Base-by-base conservation (phyloP, 352 stramenopile genomes). In the Pythium scleroteichum region DNA sequence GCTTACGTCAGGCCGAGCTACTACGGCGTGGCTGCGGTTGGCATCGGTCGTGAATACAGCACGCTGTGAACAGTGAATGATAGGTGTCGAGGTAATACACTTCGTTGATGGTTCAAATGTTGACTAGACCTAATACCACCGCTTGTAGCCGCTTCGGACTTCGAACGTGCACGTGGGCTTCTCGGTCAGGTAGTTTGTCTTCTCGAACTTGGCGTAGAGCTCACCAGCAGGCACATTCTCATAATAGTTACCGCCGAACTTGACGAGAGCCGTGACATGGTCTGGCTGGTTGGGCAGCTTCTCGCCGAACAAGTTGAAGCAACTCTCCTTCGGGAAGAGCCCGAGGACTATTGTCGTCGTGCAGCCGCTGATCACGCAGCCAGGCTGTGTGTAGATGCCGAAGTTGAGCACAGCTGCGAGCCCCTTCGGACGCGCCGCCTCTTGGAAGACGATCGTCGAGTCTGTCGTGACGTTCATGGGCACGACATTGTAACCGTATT, bases 161-260 rank as follows among this genome's bases (percentile, higher is more conserved):
- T 86, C 69, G 51, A 71, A 87, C 8, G 68, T 76, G 64, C 77
- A 87, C 9, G 74, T 75, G 5, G 69, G 55, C 42, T 68, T 57
- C 29, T 72, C 53, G 39, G 75, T 81, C 17, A 87, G 59, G 53
- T 74, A 75, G 68, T 87, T 87, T 29, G 64, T 73, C n/a, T 58
- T 58, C 48, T 84, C 76, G 47, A 68, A 86, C 50, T 82, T 83
- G 60, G 75, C 68, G 59, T 84, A 86, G 42, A 86, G 72, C 41
- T 83, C 74, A 12, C 76, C 72, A n/a, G 52, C 57, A 0, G 76
- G 76, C 23, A 83, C n/a, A 39, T 82, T 65, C 46, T 81, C 74
- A 56, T 82, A 86, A 62, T 83, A 86, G 45, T 80, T 80, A 27
- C 76, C 76, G 19, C 76, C 76, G 69, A 83, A 86, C 59, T 78